Conservation (phyloP, 805 yeast genomes). For the Suhomyces canberraensis region DNA sequence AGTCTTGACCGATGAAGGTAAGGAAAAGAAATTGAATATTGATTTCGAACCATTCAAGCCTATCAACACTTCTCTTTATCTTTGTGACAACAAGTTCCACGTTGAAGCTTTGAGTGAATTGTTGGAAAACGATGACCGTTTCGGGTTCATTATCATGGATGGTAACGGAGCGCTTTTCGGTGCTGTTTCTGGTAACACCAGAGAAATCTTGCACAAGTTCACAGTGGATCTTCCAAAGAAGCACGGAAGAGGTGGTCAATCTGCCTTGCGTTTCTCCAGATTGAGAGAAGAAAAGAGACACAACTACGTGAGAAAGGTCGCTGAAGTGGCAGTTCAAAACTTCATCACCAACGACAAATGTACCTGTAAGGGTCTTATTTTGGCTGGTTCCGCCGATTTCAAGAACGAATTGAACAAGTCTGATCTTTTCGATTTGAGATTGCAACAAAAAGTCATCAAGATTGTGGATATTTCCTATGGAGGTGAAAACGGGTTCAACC, state of each 20-base stretch:
- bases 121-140: slow-evolving; percentile 91
- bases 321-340: slow-evolving; percentile 96
- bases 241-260: slow-evolving; percentile 99
- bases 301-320: slow-evolving; percentile 96
- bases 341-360: slow-evolving; percentile 94
- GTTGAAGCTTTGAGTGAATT: slow-evolving; percentile 95
- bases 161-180: slow-evolving; percentile 99
- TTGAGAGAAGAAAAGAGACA: slow-evolving; percentile 99
- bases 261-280: slow-evolving; percentile 98
- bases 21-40: slow-evolving; percentile 92
- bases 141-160: slow-evolving; percentile 98
- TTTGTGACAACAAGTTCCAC: slow-evolving; percentile 98
- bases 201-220: slow-evolving; percentile 94
- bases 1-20: slow-evolving; percentile 94
- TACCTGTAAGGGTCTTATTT: slow-evolving; percentile 87
- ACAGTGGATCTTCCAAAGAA: slow-evolving; percentile 96
- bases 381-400: slow-evolving; percentile 99
- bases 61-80: slow-evolving; percentile 88
- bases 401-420: slow-evolving; percentile 91
- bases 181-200: slow-evolving; percentile 90
- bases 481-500: slow-evolving; percentile 99
- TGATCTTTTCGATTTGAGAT: slow-evolving; percentile 88
- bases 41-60: slow-evolving; percentile 99
- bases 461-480: slow-evolving; percentile 97
- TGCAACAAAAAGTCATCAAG: slow-evolving; percentile 81